These are phyloP conservation scores for Nitzschia sp. DNA, from an alignment of 108 stramenopile species.

Conservation along the genomic window DNA sequence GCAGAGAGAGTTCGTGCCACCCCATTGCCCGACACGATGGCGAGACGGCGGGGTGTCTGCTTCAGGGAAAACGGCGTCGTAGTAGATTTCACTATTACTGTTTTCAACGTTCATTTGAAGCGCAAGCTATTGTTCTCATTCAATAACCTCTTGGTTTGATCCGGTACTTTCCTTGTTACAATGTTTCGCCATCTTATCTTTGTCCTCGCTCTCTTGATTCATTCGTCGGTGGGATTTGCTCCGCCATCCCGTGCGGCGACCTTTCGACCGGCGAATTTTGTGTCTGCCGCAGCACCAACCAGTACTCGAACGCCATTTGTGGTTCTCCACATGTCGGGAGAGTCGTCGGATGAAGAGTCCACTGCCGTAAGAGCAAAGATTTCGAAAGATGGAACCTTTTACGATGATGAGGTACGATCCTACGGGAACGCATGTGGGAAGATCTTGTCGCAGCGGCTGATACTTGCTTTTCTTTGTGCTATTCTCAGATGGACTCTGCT, in stretches of 20 bases:
- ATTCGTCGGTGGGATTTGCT: background rate
- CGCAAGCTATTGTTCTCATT: no score
- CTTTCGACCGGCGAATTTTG: conserved; percentile 9
- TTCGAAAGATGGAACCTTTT: conserved; percentile 48
- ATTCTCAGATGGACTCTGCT: conserved; percentile 16
- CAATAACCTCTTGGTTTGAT: no score
- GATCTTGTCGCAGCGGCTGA: no score
- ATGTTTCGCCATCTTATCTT: background rate
- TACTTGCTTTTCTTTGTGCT: background rate
- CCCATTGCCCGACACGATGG: no score
- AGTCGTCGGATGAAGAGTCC: background rate
- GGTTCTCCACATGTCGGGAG: conserved; percentile 8
- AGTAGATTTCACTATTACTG: no score
- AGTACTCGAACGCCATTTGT: background rate
- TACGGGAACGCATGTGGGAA: no score
- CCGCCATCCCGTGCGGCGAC: background rate
- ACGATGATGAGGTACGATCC: conserved; percentile 58
- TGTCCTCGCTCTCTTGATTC: background rate
- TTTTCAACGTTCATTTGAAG: no score
- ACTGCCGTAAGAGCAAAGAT: conserved; percentile 2
- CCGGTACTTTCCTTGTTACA: background rate
- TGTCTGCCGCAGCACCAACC: conserved; percentile 4
- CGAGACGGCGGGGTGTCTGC: no score
- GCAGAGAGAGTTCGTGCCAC: no score
- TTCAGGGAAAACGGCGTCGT: no score